These are phyloP conservation scores for Microbotryum saponariae DNA, from an alignment of 1,284 basidiomycete species.

Conservation along the genomic window DNA sequence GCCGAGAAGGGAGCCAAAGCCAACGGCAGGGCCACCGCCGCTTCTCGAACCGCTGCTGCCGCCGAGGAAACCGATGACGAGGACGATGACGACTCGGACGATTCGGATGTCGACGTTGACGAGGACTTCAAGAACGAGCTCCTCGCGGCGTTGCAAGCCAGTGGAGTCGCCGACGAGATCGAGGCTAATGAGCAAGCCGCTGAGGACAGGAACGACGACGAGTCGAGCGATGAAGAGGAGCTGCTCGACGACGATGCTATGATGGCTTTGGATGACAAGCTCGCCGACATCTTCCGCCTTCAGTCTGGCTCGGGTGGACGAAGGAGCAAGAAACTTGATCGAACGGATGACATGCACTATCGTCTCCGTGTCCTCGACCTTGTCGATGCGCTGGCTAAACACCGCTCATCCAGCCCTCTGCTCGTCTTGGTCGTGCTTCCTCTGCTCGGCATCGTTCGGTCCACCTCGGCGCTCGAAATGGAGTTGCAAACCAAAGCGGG, in stretches of 20 bases:
- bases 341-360: conserved; percentile 31
- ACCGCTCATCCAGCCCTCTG: conserved; percentile 22
- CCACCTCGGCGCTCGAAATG: conserved; percentile 20
- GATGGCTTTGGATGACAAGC: conserved; percentile 89
- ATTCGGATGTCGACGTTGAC: conserved; percentile 47
- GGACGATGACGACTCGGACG: conserved; percentile 37
- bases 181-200: conserved; percentile 45
- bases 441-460: conserved; percentile 27
- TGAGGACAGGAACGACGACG: conserved; percentile 43
- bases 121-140: conserved; percentile 51
- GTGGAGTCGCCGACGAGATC: conserved; percentile 55
- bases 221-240: conserved; percentile 53
- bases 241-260: conserved; percentile 94
- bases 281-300: conserved; percentile 75
- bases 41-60: conserved; percentile 10
- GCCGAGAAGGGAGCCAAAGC: conserved; percentile 41
- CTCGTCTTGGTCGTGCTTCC: conserved; percentile 24
- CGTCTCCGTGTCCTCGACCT: conserved; percentile 31
- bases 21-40: conserved; percentile 42
- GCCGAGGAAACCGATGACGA: conserved; percentile 18
- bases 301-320: conserved; percentile 44
- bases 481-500: conserved; percentile 29
- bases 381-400: conserved; percentile 28
- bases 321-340: conserved; percentile 28
- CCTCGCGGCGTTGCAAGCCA: conserved; percentile 65